phyloP scores from a whole-genome alignment of 345 rosid genomes.

The Murraya koenigii region DNA sequence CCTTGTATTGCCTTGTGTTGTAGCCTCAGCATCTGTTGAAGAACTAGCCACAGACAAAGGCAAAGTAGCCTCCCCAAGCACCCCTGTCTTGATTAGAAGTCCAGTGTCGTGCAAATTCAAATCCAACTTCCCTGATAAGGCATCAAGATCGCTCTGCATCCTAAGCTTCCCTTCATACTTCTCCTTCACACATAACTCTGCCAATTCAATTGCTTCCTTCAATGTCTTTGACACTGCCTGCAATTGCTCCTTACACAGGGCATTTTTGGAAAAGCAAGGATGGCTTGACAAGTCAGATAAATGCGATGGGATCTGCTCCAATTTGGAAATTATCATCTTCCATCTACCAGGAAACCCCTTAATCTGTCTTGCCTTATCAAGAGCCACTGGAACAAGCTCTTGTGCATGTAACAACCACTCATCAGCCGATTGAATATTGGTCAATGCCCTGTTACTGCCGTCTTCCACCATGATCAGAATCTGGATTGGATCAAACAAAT shows the following conservation, averaged over 20 bases:
- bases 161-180: conserved; percentile 82
- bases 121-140: conserved; percentile 73
- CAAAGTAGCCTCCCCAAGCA: conserved; percentile 72
- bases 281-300: conserved; percentile 87
- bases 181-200: conserved; percentile 52
- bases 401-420: conserved; percentile 69
- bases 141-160: conserved; percentile 97
- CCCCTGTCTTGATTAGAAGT: conserved; percentile 84
- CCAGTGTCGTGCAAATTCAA: conserved; percentile 81
- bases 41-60: conserved; percentile 34
- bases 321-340: conserved; percentile 74
- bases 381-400: conserved; percentile 67
- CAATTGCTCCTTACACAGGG: conserved; percentile 86
- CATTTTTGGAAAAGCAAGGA: conserved; percentile 84
- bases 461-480: conserved; percentile 52
- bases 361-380: conserved; percentile 55
- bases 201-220: conserved; percentile 51
- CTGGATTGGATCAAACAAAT: conserved; percentile 29
- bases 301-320: conserved; percentile 79
- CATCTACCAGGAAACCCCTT: conserved; percentile 78
- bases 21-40: conserved; percentile 43
- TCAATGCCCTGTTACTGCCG: conserved; percentile 22
- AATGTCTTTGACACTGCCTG: conserved; percentile 65
- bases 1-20: conserved; percentile 40
- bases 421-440: conserved; percentile 47